Evolutionary conservation across 495 filamentous ascomycete species (phyloP).

Genomic region (Bryoglossum gracile): DNA sequence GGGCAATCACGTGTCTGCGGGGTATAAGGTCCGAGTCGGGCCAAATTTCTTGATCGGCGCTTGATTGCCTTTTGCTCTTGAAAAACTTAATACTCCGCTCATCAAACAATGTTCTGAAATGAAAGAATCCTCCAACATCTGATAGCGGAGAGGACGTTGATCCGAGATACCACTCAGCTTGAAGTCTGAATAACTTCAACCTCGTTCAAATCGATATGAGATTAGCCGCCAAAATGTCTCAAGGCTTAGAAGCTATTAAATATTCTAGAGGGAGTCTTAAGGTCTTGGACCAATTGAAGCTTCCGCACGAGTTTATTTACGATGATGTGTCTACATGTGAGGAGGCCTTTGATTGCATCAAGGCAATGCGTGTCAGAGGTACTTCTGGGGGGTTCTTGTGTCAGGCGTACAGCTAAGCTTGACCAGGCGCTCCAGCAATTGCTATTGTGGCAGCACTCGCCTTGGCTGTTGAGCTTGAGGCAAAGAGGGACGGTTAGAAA

Average conservation of each 20-base stretch:
- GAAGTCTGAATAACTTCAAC: too few species aligned
- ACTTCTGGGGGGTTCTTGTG: background rate
- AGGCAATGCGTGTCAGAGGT: conserved; percentile 83
- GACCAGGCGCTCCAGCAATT: conserved; percentile 76
- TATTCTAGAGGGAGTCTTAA: conserved; percentile 60
- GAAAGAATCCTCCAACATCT: too few species aligned
- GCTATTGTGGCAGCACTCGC: conserved; percentile 91
- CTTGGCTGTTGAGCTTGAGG: conserved; percentile 66
- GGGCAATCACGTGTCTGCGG: too few species aligned
- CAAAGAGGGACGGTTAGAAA: conserved; percentile 40
- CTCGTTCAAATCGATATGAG: too few species aligned
- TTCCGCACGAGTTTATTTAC: conserved; percentile 82
- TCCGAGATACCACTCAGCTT: too few species aligned
- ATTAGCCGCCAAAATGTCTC: conserved; percentile 5
- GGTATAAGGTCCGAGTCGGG: too few species aligned
- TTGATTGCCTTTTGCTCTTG: too few species aligned
- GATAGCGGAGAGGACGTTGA: too few species aligned
- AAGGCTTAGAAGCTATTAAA: conserved; percentile 75
- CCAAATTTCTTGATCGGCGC: too few species aligned
- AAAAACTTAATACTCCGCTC: too few species aligned
- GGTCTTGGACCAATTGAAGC: conserved; percentile 82
- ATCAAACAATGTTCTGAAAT: too few species aligned
- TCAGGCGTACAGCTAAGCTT: conserved; percentile 8
- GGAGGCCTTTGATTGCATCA: conserved; percentile 89
- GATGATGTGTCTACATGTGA: conserved; percentile 63